Conservation (phyloP, 805 yeast genomes). For the Candida rishiriensis region DNA sequence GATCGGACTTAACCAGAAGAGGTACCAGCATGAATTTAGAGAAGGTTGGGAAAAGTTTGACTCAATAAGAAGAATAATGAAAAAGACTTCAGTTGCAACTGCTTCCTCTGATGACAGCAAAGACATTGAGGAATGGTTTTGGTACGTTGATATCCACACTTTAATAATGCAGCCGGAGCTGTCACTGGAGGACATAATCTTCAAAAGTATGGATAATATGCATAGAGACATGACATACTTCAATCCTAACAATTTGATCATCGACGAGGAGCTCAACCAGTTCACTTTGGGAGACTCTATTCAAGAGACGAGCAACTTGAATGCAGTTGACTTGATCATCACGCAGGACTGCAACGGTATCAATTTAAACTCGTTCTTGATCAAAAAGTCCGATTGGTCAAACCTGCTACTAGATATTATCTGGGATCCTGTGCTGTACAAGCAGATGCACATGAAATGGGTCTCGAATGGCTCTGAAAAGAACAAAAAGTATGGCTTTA, state of each 20-base stretch:
- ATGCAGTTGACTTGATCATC: slow-evolving; percentile 34
- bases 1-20: slow-evolving; percentile 38
- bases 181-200: slow-evolving; percentile 32
- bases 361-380: slow-evolving; percentile 36
- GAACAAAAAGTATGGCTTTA: slow-evolving; percentile 25
- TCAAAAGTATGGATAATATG: slow-evolving; percentile 27
- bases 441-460: slow-evolving; percentile 32
- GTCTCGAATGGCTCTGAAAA: slow-evolving; percentile 16
- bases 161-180: slow-evolving; percentile 37
- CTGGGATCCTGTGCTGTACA: slow-evolving; percentile 39
- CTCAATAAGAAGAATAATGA: slow-evolving; percentile 31
- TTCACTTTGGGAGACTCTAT: slow-evolving; percentile 18
- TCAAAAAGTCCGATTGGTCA: slow-evolving; percentile 37
- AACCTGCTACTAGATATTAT: slow-evolving; percentile 32
- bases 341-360: slow-evolving; percentile 41
- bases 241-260: slow-evolving; percentile 32
- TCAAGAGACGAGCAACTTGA: slow-evolving; percentile 21
- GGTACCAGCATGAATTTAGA: slow-evolving; percentile 46
- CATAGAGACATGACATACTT: slow-evolving; percentile 31
- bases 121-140: slow-evolving; percentile 33
- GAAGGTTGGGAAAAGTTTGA: slow-evolving; percentile 44
- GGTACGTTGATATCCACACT: slow-evolving; percentile 38
- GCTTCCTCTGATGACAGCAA: slow-evolving; percentile 17
- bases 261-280: slow-evolving; percentile 27
- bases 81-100: slow-evolving; percentile 18